Conservation (phyloP, 2,329 filamentous ascomycete genomes). For the Trichophyton simii region DNA sequence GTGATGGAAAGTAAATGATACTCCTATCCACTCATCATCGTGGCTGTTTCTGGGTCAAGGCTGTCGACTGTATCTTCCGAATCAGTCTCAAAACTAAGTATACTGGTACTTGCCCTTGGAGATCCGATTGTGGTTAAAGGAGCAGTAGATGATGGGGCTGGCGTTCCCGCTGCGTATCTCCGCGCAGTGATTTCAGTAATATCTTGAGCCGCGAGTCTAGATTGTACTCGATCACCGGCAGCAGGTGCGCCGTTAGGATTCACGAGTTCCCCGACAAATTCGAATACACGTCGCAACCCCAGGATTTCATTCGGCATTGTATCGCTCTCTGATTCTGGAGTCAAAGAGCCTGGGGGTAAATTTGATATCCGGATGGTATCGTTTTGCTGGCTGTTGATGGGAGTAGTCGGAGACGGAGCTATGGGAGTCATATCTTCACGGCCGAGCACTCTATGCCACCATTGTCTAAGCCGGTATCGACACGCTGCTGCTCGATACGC, state of each 20-base stretch:
- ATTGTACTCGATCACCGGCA: neutral
- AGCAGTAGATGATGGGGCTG: conserved; percentile 16
- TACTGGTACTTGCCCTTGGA: conserved; percentile 17
- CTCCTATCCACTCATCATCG: conserved; percentile 12
- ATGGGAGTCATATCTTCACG: conserved; percentile 28
- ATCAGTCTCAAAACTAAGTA: conserved; percentile 20
- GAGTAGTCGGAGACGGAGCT: conserved; percentile 16
- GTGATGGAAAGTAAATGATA: neutral
- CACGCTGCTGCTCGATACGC: conserved; percentile 44
- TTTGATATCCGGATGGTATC: neutral
- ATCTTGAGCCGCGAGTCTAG: neutral
- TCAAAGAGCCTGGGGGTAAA: neutral
- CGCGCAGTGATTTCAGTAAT: conserved; percentile 10
- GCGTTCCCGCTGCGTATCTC: conserved; percentile 7
- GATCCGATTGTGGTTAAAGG: conserved; percentile 19
- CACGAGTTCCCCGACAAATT: conserved; percentile 40
- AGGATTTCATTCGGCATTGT: conserved; percentile 39
- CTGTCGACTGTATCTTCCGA: conserved; percentile 21
- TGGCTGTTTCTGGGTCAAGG: conserved; percentile 15
- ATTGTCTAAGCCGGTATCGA: conserved; percentile 38
- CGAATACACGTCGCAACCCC: conserved; percentile 40
- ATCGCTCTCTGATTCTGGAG: conserved; percentile 34
- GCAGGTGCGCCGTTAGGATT: conserved; percentile 26
- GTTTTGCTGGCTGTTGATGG: neutral
- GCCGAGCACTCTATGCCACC: conserved; percentile 32